These are phyloP conservation scores for Brassica hybrid DNA, from an alignment of 441 rosid species.

Conservation along the genomic window DNA sequence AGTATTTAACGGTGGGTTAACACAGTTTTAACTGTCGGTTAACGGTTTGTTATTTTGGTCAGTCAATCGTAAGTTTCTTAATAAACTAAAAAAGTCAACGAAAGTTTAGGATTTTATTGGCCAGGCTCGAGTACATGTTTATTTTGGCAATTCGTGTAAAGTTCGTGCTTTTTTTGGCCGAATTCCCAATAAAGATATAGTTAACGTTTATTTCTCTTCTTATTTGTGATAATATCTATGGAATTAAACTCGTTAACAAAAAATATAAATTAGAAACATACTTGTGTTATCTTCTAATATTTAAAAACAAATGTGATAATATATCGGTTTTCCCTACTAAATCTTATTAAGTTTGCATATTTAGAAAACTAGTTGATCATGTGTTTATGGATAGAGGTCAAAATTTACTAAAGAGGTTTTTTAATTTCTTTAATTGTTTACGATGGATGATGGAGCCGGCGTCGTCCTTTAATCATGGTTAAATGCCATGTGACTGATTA, in stretches of 20 bases:
- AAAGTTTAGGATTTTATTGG: too few relatives aligned
- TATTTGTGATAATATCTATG: background rate
- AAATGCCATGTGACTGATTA: conserved; percentile 31
- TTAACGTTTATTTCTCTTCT: background rate
- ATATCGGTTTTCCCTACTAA: background rate
- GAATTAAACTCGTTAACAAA: background rate
- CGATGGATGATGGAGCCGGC: background rate
- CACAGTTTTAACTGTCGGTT: too few relatives aligned
- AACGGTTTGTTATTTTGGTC: too few relatives aligned
- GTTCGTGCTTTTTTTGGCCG: too few relatives aligned
- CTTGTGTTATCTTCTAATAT: background rate
- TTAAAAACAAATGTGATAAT: background rate
- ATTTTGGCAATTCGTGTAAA: too few relatives aligned
- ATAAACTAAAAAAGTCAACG: too few relatives aligned
- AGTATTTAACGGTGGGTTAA: too few relatives aligned
- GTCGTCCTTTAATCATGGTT: conserved; percentile 23
- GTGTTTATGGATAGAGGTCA: background rate
- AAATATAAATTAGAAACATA: background rate
- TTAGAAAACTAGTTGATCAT: background rate
- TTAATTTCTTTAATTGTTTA: too few relatives aligned
- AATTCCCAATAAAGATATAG: too few relatives aligned
- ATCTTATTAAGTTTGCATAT: background rate
- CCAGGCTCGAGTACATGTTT: too few relatives aligned
- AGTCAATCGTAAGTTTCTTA: too few relatives aligned
- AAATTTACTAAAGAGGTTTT: background rate